Evolutionary conservation across 2,329 filamentous ascomycete genomes (phyloP).

Genomic region (Clonostachys chloroleuca): DNA sequence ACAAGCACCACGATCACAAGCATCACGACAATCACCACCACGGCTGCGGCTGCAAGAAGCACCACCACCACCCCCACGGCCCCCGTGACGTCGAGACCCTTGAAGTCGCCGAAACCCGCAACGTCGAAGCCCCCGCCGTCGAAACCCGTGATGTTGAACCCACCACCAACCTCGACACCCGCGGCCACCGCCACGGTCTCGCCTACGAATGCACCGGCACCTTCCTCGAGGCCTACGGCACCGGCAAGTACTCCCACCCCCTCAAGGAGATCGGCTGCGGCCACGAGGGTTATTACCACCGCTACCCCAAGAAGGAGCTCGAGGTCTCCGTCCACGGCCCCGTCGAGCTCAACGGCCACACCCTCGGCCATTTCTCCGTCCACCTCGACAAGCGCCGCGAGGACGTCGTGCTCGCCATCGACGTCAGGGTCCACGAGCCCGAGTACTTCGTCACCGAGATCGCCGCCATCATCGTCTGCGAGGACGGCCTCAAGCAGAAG

Average conservation of each 20-base stretch:
- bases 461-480: constrained; percentile 6
- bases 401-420: constrained; percentile 2
- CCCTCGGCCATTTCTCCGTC: constrained; percentile 4
- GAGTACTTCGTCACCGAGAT: constrained; percentile 5
- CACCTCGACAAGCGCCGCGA: constrained; percentile 3
- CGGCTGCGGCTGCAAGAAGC: no score
- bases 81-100: not conserved
- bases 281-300: constrained; percentile 5
- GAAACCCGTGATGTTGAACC: not conserved
- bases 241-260: not conserved
- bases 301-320: constrained; percentile 4
- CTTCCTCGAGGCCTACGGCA: constrained; percentile 3
- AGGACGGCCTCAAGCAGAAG: constrained; percentile 4
- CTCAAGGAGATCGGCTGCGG: constrained; percentile 4
- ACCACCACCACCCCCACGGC: not conserved
- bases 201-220: constrained; percentile 3
- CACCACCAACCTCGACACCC: not conserved
- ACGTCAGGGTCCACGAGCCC: constrained; percentile 3
- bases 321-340: constrained; percentile 4
- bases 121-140: not conserved
- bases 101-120: not conserved
- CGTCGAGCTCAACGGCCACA: constrained; percentile 1
- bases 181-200: not conserved
- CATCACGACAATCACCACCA: not conserved
- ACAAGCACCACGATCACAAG: not conserved